A percentile compares a stretch with the other conserved stretches of the same genome.
Conservation (phyloP, 1,139 yeast genomes). For the Blastobotrys persicus region DNA sequence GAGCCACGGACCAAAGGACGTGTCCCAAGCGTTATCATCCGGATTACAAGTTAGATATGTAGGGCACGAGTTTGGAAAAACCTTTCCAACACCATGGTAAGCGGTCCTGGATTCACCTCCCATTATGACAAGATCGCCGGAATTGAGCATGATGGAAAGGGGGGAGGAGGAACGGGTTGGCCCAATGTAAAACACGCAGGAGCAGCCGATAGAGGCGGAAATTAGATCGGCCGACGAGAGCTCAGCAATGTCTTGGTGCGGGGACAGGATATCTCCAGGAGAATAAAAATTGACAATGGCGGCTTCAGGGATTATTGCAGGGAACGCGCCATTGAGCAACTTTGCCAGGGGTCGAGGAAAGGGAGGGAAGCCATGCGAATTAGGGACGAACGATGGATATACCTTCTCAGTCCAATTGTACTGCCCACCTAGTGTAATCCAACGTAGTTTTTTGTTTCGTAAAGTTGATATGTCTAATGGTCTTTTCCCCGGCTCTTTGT, state of each 20-base stretch:
- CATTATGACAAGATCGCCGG: conserved; percentile 45
- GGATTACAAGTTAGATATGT: conserved; percentile 16
- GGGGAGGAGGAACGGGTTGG: conserved; percentile 30
- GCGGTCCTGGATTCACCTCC: conserved; percentile 42
- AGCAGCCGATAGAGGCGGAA: conserved; percentile 41
- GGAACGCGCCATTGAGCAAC: conserved; percentile 27
- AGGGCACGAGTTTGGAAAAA: conserved; percentile 39
- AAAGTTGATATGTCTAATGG: conserved; percentile 22
- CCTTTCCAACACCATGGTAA: conserved; percentile 44
- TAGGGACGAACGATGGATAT: conserved; percentile 40
- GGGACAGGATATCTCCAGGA: conserved; percentile 44
- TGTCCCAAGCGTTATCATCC: conserved; percentile 14
- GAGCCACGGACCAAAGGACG: conserved; percentile 36
- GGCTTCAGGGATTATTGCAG: conserved; percentile 39
- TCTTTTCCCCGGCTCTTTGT: conserved; percentile 18
- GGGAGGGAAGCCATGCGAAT: conserved; percentile 36
- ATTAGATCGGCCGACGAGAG: conserved; percentile 37
- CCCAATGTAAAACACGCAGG: conserved; percentile 38
- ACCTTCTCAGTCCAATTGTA: conserved; percentile 45
- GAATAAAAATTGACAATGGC: conserved; percentile 46
- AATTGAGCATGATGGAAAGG: conserved; percentile 35
- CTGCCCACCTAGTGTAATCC: conserved; percentile 49
- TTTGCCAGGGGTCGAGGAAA: conserved; percentile 36
- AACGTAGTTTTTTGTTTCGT: conserved; percentile 37
- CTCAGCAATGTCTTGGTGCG: conserved; percentile 48